Base-by-base conservation (phyloP, 2,329 filamentous ascomycete genomes). In the Diplodia corticola region DNA sequence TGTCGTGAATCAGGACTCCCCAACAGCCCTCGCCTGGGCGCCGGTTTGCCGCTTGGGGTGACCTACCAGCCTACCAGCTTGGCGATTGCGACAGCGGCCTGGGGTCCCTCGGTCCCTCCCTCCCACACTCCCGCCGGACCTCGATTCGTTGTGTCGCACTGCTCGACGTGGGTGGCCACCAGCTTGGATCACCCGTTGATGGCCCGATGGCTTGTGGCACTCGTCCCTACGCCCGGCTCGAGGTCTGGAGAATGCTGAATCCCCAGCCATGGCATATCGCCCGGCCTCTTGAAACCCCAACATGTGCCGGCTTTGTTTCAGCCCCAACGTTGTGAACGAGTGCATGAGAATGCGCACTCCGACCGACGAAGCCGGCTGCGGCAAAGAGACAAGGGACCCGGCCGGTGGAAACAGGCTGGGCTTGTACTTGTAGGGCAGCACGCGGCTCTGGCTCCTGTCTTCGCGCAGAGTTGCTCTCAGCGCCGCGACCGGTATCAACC, bases 181-280 rank as follows among this genome's bases (percentile, higher is more conserved):
- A 49, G 57, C 57, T 61, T 17, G 24, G 57, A 61, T 61, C 57
- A 61, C 57, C 57, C 57, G 57, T 49, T 49, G 57, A 50, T 61
- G 57, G 57, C 17, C 26, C 44, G 57, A 50, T 24, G 28, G 37
- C 15, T 13, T 6, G 15, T 35, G 30, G 37, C 17, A 44, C 30
- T 35, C 37, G 15, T 26, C 17, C 49, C 30, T 35, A n/a, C 24
- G 40, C 37, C 33, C 33, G 33, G 33, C 33, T 35, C 33, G 33
- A 35, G 33, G 33, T 13, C 37, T 40, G 53, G 20, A 12, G 53
- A 40, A 17, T 55, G 51, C 17, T 20, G n/a, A 17, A 50, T 50
- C 22, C 48, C 48, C 48, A 50, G 48, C 48, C 48, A 24, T 15
- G 22, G 57, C 6, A 22, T 35, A 22, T 35, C 28, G 54, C 54